Percentiles rank a stretch among this genome's conserved stretches.
phyloP scores from a whole-genome alignment of 345 rosid genomes.

The Streptanthus diversifolius region DNA sequence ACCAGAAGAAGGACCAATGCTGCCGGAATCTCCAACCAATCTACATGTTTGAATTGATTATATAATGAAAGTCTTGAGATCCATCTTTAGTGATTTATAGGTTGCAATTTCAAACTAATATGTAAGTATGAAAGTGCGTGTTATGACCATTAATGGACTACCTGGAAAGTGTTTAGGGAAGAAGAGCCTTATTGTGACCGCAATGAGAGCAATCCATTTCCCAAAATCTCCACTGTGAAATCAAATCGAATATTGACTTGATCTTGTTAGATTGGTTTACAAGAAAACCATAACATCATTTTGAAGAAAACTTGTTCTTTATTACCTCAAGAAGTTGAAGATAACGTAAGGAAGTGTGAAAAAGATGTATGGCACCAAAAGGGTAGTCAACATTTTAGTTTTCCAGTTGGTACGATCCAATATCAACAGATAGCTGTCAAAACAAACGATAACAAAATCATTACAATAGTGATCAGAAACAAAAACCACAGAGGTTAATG shows the following conservation, averaged over 20 bases:
- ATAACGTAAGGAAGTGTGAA: slow-evolving; percentile 68
- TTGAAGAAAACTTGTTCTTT: background rate
- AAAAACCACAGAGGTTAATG: background rate
- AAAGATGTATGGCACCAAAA: slow-evolving; percentile 82
- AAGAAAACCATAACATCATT: background rate
- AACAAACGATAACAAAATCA: slow-evolving; percentile 9
- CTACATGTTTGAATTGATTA: slow-evolving; percentile 28
- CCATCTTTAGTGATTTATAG: background rate
- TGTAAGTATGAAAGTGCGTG: background rate
- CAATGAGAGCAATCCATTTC: slow-evolving; percentile 80
- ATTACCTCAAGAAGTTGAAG: slow-evolving; percentile 73
- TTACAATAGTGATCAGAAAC: background rate
- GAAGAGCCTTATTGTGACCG: slow-evolving; percentile 72
- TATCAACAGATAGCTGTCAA: slow-evolving; percentile 69
- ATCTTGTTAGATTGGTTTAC: background rate
- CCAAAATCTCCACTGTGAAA: slow-evolving; percentile 72
- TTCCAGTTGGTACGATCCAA: slow-evolving; percentile 95
- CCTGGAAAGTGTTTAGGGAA: slow-evolving; percentile 79
- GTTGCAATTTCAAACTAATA: background rate
- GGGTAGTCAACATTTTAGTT: slow-evolving; percentile 87
- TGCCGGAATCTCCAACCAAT: slow-evolving; percentile 76
- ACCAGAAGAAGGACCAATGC: slow-evolving; percentile 65
- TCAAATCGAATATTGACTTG: slow-evolving; percentile 32
- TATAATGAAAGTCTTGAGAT: background rate
- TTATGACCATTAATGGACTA: slow-evolving; percentile 6